phyloP scores from a whole-genome alignment of 2,329 filamentous ascomycete genomes.

The Fusarium sp. region DNA sequence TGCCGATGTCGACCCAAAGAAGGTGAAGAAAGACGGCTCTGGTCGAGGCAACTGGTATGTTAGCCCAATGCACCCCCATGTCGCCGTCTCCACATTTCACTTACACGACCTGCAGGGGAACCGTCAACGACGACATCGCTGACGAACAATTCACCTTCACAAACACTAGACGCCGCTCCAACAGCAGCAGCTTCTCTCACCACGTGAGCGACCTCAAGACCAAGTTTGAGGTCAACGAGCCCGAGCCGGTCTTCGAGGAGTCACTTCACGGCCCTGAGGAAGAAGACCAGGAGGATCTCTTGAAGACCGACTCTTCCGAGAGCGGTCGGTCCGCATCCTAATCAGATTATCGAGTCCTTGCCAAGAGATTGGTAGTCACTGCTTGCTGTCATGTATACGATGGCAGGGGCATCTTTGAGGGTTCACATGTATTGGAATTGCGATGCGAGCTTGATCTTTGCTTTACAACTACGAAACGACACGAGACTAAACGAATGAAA shows the following conservation, averaged over 20 bases:
- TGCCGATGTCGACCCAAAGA: constrained; percentile 84
- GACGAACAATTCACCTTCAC: constrained; percentile 85
- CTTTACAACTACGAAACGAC: constrained; percentile 41
- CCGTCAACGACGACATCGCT: constrained; percentile 82
- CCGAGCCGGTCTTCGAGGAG: constrained; percentile 93
- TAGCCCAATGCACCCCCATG: background rate
- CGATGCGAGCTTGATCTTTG: constrained; percentile 26
- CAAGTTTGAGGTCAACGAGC: constrained; percentile 93
- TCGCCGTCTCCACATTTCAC: background rate
- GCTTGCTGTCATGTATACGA: constrained; percentile 45
- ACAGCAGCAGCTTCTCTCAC: constrained; percentile 80
- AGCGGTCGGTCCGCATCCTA: constrained; percentile 64
- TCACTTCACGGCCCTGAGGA: constrained; percentile 76
- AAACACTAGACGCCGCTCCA: constrained; percentile 91
- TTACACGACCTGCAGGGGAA: constrained; percentile 71
- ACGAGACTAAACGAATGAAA: constrained; percentile 40
- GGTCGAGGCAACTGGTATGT: constrained; percentile 94
- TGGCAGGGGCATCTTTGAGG: constrained; percentile 22
- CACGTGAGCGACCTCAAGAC: constrained; percentile 86
- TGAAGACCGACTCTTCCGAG: constrained; percentile 68
- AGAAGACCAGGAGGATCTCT: constrained; percentile 63
- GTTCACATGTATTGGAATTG: constrained; percentile 36
- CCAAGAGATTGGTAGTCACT: constrained; percentile 35
- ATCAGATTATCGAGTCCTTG: constrained; percentile 51
- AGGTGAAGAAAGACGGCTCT: constrained; percentile 95